These are phyloP conservation scores for Sanghuangporus weigelae DNA, from an alignment of 1,284 basidiomycete species.

Conservation along the genomic window DNA sequence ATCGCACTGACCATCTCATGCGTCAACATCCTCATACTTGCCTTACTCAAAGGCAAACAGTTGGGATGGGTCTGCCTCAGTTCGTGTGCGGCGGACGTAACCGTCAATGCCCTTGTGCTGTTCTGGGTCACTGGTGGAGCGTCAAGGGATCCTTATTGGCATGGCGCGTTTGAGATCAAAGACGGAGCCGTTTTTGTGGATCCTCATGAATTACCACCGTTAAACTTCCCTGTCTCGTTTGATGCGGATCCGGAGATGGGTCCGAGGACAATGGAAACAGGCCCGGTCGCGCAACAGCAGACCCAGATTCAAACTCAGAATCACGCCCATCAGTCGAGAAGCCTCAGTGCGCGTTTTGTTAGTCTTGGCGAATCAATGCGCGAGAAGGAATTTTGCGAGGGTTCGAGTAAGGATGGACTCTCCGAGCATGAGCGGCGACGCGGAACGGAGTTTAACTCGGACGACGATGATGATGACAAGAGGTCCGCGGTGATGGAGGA, in stretches of 20 bases:
- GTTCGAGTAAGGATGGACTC: not conserved
- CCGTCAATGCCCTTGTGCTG: constrained; percentile 35
- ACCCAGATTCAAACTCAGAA: not conserved
- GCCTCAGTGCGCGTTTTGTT: not conserved
- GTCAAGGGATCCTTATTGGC: not conserved
- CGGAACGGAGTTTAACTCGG: not conserved
- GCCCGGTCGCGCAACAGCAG: not conserved
- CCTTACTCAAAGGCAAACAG: constrained; percentile 42
- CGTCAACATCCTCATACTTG: constrained; percentile 46
- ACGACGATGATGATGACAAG: not conserved
- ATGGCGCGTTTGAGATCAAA: constrained; percentile 1
- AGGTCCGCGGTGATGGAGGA: not conserved
- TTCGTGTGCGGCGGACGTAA: constrained; percentile 46
- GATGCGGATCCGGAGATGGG: not conserved
- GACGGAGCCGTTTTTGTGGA: not conserved
- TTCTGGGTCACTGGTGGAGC: constrained; percentile 33
- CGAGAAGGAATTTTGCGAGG: not conserved
- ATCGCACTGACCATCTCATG: constrained; percentile 41
- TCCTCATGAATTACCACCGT: not conserved
- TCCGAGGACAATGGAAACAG: not conserved
- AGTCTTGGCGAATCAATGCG: not conserved
- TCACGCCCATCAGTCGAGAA: not conserved
- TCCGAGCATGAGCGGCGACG: not conserved
- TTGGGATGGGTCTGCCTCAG: constrained; percentile 51
- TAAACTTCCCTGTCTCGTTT: constrained; percentile 4